phyloP scores from a whole-genome alignment of 1,284 basidiomycete genomes.

The Melampsora medusae region DNA sequence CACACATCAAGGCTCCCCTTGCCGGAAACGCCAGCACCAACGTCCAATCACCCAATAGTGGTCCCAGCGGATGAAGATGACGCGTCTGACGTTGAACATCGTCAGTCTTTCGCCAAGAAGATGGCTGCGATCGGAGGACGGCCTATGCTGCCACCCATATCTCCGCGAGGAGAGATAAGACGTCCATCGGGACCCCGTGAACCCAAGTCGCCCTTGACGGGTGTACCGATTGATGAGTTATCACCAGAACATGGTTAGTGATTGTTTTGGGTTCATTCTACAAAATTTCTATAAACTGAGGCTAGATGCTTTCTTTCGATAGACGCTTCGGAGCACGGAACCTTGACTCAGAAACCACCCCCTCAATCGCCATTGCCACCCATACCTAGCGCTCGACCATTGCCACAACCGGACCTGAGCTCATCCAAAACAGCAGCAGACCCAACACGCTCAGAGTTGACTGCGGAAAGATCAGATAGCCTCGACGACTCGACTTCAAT shows the following conservation, averaged over 20 bases:
- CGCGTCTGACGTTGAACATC: not conserved
- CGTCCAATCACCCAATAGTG: not conserved
- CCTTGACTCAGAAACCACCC: not conserved
- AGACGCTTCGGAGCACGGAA: not conserved
- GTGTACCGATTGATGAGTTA: not conserved
- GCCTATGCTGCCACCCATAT: not conserved
- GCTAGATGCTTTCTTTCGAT: not conserved
- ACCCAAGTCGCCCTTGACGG: not conserved
- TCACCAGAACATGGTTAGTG: not conserved
- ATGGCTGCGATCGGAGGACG: slow-evolving; percentile 2
- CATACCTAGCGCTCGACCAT: not conserved
- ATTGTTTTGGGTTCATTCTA: not conserved
- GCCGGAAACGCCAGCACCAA: not conserved
- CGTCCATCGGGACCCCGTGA: slow-evolving; percentile 12
- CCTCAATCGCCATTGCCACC: slow-evolving; percentile 2
- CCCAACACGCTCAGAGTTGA: not conserved
- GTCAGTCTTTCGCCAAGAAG: slow-evolving; percentile 10
- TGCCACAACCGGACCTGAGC: not conserved
- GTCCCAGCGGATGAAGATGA: no score
- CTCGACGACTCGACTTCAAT: not conserved
- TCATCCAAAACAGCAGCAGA: no score
- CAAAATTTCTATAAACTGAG: not conserved
- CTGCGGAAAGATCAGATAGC: not conserved
- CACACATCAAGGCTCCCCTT: not conserved
- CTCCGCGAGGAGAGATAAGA: slow-evolving; percentile 6